Base-by-base conservation (phyloP, 192 early-diverging fungal genomes). In the Coemansia sp. region DNA sequence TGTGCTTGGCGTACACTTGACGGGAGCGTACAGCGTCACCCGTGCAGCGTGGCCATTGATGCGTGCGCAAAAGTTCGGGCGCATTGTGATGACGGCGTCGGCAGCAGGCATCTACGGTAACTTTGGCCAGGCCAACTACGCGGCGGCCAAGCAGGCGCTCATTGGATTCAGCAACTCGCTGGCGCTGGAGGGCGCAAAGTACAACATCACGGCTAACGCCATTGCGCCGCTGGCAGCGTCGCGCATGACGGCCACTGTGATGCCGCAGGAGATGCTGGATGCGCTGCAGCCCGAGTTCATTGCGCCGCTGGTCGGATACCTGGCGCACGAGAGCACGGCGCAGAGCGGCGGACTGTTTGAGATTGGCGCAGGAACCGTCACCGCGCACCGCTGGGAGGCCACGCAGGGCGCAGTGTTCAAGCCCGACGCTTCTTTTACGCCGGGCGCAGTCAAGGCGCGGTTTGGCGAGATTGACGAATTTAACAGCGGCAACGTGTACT, bases 71-170 rank as follows among this genome's bases (percentile, higher is more conserved):
- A 95, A 96, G 72, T 99, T 84, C 63, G 97, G 97, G 49, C 87
- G 94, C 65, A 86, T 96, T 64, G 90, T 96, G 73, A 95, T 92
- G 87, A 93, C 92, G 67, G 91, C 97, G 13, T 98, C 96, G 54
- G 96, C 96, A 54, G 95, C 98, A 52, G 98, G 98, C 64, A 90
- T 99, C 62, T 99, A 99, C 77, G 98, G 98, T 63, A 99, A 98
- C 88, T 98, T 97, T 88, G 98, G 98, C 51, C 89, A 93, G 75
- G 88, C 74, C 49, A 85, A 77, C 71, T 84, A 83, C 61, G 76
- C 62, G 43, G 78, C 86, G 78, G 98, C 98, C 61, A 99, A 98
- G 80, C 88, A 97, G 71, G 96, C 93, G 36, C 86, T 99, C 41
- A 89, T 93, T 65, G 92, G 94, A 47, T 92, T 99, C 73, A 90